Evolutionary conservation across 306 rosid species (phyloP), one percentile per base, ranked within the genome.

Genomic region (Casuarina equisetifolia): DNA sequence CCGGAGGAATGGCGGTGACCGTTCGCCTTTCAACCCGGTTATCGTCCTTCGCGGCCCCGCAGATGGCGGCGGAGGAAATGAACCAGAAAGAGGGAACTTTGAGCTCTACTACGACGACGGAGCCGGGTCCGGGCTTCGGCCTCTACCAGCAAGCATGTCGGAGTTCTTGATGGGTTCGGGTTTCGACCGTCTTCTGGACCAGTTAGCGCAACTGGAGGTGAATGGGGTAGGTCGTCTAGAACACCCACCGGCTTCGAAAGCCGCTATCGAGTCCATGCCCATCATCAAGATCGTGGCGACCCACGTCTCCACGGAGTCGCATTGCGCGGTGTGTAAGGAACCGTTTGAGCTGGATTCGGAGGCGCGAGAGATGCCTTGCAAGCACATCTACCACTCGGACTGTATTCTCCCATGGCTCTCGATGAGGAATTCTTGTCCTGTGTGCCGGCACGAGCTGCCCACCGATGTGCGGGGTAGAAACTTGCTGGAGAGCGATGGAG

Each of bases 351-450:
- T 87, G 4, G 79, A 89, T 20, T 74, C 85, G 9, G 96, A 91
- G 69, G 93, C 96, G 38, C 89, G 93, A 38, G 93, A 89, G 72
- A 91, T 91, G 93, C 93, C 90, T 20, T 91, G 96, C 40, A 89
- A 89, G 71, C 96, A 91, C 77, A 89, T 91, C 52, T 91, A 91
- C 77, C 91, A 91, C 48, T 80, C 87, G 9, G 90, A 87, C 35
- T 91, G 96, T 70, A 89, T 91, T 52, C 87, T 85, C 12, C 93
- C 96, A 0, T 91, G 96, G 96, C 96, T 89, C 9, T 84, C 90
- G 4, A 76, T 87, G 20, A 84, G 96, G 3, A 91, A 91, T 70
- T 91, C 96, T 3, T 91, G 96, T 67, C 96, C 96, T 0, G 96
- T 91, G 38, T 91, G 96, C 58, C 84, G 96, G 50, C 89, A 81